A percentile compares a stretch with the other conserved stretches of the same genome.
These are phyloP conservation scores for Diddensiella caesifluorescens DNA, from an alignment of 805 yeast genomes.

Conservation along the genomic window DNA sequence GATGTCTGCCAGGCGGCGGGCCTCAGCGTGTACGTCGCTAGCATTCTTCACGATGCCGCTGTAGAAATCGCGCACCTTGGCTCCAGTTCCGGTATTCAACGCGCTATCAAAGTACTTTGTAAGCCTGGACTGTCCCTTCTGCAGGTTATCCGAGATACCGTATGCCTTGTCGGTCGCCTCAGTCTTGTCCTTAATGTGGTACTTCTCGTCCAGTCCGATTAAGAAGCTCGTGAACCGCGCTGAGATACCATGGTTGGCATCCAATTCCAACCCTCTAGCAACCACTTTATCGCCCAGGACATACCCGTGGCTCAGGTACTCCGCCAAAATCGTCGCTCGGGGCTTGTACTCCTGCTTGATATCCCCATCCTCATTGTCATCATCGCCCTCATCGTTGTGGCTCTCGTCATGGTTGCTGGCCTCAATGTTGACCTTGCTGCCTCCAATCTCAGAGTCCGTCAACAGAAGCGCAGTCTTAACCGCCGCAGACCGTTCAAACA, in stretches of 20 bases:
- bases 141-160: constrained; percentile 38
- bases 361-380: constrained; percentile 36
- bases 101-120: constrained; percentile 34
- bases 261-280: constrained; percentile 56
- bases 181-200: constrained; percentile 53
- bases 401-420: constrained; percentile 28
- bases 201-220: constrained; percentile 50
- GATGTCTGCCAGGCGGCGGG: constrained; percentile 60
- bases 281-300: constrained; percentile 56
- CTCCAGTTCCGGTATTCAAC: constrained; percentile 41
- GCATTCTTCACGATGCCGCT: constrained; percentile 50
- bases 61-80: constrained; percentile 58
- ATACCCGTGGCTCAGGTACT: constrained; percentile 70
- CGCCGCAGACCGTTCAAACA: constrained; percentile 55
- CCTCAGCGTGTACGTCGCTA: constrained; percentile 65
- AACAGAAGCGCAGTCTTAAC: constrained; percentile 64
- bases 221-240: constrained; percentile 53
- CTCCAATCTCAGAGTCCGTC: constrained; percentile 69
- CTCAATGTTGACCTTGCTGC: constrained; percentile 46
- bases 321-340: constrained; percentile 68
- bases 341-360: constrained; percentile 75
- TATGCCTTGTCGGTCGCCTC: constrained; percentile 40
- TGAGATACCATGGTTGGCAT: constrained; percentile 58
- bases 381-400: constrained; percentile 14
- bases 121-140: constrained; percentile 24